These are phyloP conservation scores for Gautieria morchelliformis DNA, from an alignment of 768 basidiomycete species.

Conservation along the genomic window DNA sequence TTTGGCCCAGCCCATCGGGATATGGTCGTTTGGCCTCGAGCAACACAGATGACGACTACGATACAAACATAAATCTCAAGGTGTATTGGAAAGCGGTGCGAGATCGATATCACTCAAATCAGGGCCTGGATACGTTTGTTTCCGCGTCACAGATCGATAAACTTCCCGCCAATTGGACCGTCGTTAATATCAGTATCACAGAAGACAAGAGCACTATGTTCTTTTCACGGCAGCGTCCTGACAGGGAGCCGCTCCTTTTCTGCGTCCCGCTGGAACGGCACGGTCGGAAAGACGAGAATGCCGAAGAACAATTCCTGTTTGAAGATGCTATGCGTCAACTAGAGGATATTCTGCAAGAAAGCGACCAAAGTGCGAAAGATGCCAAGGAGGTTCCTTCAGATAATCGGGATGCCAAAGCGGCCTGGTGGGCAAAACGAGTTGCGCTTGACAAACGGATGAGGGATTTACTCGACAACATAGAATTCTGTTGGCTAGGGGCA, in stretches of 20 bases:
- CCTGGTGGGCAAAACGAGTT: conserved; percentile 82
- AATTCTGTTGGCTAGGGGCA: conserved; percentile 94
- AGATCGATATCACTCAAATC: conserved; percentile 39
- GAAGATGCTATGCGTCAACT: conserved; percentile 68
- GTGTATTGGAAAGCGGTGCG: conserved; percentile 57
- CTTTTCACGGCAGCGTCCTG: conserved; percentile 64
- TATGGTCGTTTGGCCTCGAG: neutral
- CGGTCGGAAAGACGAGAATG: conserved; percentile 65
- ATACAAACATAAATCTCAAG: conserved; percentile 28
- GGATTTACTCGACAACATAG: conserved; percentile 72
- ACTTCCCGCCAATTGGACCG: conserved; percentile 73
- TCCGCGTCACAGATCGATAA: conserved; percentile 30
- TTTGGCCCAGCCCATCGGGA: conserved; percentile 46
- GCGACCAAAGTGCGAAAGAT: conserved; percentile 63
- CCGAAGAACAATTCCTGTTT: conserved; percentile 64
- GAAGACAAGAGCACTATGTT: conserved; percentile 79
- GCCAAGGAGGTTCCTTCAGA: conserved; percentile 62
- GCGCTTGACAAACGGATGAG: conserved; percentile 70
- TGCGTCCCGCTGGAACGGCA: conserved; percentile 73
- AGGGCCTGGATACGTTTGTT: conserved; percentile 32
- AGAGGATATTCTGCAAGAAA: conserved; percentile 66
- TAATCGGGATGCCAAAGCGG: conserved; percentile 50
- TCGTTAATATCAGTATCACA: conserved; percentile 75
- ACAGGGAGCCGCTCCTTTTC: conserved; percentile 63
- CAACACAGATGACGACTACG: conserved; percentile 29